A percentile compares a stretch with the other conserved stretches of the same genome.
phyloP scores from a whole-genome alignment of 2,329 filamentous ascomycete species.

The Alternaria ventricosa region DNA sequence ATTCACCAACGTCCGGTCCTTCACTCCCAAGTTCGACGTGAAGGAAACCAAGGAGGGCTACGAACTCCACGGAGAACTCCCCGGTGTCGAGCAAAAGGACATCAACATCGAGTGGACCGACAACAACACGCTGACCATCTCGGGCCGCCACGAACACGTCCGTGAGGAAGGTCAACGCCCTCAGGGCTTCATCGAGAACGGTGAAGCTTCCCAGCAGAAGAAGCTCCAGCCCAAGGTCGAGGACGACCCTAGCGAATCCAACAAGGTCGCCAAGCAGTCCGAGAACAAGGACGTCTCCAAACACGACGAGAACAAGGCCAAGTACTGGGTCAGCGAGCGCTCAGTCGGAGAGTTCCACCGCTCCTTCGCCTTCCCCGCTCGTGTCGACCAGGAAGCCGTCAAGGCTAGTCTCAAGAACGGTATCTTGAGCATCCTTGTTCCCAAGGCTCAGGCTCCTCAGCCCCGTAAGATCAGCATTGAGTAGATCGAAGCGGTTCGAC shows the following conservation, averaged over 20 bases:
- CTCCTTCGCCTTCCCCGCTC: slow-evolving; percentile 64
- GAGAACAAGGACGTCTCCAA: slow-evolving; percentile 50
- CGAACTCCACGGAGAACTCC: slow-evolving; percentile 81
- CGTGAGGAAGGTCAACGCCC: slow-evolving; percentile 63
- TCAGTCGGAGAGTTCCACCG: slow-evolving; percentile 66
- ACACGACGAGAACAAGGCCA: slow-evolving; percentile 57
- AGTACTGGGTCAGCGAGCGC: slow-evolving; percentile 74
- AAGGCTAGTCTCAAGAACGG: slow-evolving; percentile 67
- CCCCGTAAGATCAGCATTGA: slow-evolving; percentile 63
- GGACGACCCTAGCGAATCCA: slow-evolving; percentile 57
- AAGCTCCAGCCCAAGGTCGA: slow-evolving; percentile 66
- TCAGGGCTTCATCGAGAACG: slow-evolving; percentile 56
- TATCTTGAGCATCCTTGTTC: slow-evolving; percentile 63
- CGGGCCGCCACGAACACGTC: slow-evolving; percentile 71
- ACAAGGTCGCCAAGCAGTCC: slow-evolving; percentile 36
- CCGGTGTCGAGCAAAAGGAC: slow-evolving; percentile 75
- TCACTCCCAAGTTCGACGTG: slow-evolving; percentile 80
- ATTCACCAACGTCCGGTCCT: slow-evolving; percentile 56
- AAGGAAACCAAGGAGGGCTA: slow-evolving; percentile 72
- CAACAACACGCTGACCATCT: slow-evolving; percentile 73
- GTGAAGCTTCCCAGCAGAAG: slow-evolving; percentile 23
- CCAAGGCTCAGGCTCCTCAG: slow-evolving; percentile 59
- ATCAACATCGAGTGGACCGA: slow-evolving; percentile 82
- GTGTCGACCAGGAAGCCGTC: slow-evolving; percentile 66
- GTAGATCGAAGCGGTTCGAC: slow-evolving; percentile 40